Base-by-base conservation (phyloP, 2,329 filamentous ascomycete genomes). In the Sordariomycetes sp. region DNA sequence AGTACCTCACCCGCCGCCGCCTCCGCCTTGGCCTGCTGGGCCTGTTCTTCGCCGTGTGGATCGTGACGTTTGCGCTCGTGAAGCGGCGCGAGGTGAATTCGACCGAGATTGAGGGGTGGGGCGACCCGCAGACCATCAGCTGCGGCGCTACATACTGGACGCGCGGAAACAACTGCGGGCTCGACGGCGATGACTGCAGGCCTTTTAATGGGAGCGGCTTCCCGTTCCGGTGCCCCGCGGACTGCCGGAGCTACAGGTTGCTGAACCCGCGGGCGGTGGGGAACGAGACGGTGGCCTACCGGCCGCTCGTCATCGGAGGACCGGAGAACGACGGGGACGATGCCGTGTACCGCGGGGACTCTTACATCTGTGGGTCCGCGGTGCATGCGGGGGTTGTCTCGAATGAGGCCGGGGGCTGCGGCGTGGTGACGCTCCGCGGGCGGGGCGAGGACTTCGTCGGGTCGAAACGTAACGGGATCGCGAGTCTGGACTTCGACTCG, bases 291-390 rank as follows among this genome's bases (percentile, higher is more conserved):
- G 73, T 89, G 55, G 74, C 80, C 53, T 90, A 90, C 66, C 73
- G 71, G 25, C 74, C 83, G 1, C 68, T 89, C n/a, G 79, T 90
- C 2, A 76, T 90, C 28, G 87, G 87, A n/a, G 87, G 87, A 0
- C 81, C 82, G 0, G 43, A 22, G 12, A 70, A 75, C 5, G 71
- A 72, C 54, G 72, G 77, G 32, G n/a, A 2, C 6, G 46, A 70
- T 35, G 79, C 86, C 0, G 76, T 88, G 24, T 97, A 97, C 69
- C 87, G 94, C 20, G 90, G 88, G 11, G 91, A 96, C 71, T 95
- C 90, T 16, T 95, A 89, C 72, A 86, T 96, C 58, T 96, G 91
- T 67, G 86, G 85, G 60, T 80, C 91, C 14, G 91, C 90, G 37
- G 89, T 96, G 55, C 91, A 96, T 67, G 85, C 90, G 1, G 91